Base-by-base conservation (phyloP, 2,329 filamentous ascomycete genomes). In the Neoarthrinium moseri region DNA sequence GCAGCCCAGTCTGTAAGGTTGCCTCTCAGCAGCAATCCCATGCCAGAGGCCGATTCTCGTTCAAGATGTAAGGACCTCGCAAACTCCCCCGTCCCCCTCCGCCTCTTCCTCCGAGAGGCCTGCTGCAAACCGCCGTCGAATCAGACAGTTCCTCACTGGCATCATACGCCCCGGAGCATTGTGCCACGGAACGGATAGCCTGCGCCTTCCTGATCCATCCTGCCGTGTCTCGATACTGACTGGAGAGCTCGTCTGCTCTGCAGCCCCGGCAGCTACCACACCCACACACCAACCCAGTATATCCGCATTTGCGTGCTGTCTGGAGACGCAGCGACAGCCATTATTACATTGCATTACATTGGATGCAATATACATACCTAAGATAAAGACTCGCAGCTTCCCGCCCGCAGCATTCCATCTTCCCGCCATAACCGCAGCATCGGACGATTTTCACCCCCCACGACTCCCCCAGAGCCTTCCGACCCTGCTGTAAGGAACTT, bases 11-110 rank as follows among this genome's bases (percentile, higher is more conserved):
- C 36, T 22, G 15, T 38, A n/a, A 18, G 12, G 17, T 39, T 22
- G 20, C 24, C 39, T 17, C n/a, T 33, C 17, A 11, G 21, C 26
- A 43, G 15, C 26, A 18, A 26, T 32, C 33, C 17, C 38, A 20
- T 20, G n/a, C 26, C 26, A n/a, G n/a, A 29, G 8, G n/a, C n/a
- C n/a, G n/a, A n/a, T n/a, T n/a, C n/a, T 44, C 33, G 12, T 37
- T 44, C 41, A 44, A 36, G 41, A 44, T 44, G 41, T 44, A 18
- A 44, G 22, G 20, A 20, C 32, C 29, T 43, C 27, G 32, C 30
- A 43, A 18, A 5, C 23, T 29, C 23, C 30, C 30, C 30, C 20
- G 15, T 11, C 21, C 15, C 23, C 15, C 33, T 36, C 36, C 41
- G 20, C 41, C 23, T 24, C 21, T 36, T 18, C 40, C 17, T 22